Evolutionary conservation across 208 protist species (phyloP).

Genomic region (Leishmania tropica): DNA sequence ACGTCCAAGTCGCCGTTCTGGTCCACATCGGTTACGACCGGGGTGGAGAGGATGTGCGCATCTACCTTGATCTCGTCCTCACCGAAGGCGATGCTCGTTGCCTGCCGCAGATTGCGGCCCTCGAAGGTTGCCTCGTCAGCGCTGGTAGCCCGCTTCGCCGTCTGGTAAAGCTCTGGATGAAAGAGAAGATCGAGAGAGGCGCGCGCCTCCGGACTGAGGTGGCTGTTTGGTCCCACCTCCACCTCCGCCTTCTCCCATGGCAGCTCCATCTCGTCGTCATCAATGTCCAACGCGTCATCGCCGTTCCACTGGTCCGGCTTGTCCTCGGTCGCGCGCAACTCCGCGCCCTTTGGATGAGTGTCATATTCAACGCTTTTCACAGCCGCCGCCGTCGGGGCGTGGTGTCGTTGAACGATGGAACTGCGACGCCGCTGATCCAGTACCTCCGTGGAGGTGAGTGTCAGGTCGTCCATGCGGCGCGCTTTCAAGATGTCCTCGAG

Average conservation of each 20-base stretch:
- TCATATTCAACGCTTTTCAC: not conserved
- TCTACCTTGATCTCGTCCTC: conserved; percentile 83
- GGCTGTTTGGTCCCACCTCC: conserved; percentile 44
- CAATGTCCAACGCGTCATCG: conserved; percentile 15
- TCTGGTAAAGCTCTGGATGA: conserved; percentile 68
- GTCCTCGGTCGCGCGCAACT: not conserved
- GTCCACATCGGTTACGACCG: conserved; percentile 87
- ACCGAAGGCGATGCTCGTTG: conserved; percentile 20
- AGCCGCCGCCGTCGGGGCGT: not conserved
- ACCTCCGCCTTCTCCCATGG: not conserved
- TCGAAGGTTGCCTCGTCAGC: conserved; percentile 38
- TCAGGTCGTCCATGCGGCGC: conserved; percentile 41
- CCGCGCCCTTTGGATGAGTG: not conserved
- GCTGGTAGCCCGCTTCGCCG: conserved; percentile 25
- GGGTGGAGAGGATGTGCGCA: conserved; percentile 88
- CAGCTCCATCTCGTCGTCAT: not conserved
- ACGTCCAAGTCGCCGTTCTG: conserved; percentile 84
- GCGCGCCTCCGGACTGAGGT: conserved; percentile 73
- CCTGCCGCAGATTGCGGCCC: conserved; percentile 36
- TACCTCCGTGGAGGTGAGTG: conserved; percentile 1
- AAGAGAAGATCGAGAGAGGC: conserved; percentile 77
- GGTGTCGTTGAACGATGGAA: not conserved
- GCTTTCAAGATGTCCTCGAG: conserved; percentile 33
- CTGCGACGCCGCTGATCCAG: conserved; percentile 2
- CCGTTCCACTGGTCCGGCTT: conserved; percentile 10